phyloP scores from a whole-genome alignment of 495 filamentous ascomycete species.

The Penicillium simplicissimum region DNA sequence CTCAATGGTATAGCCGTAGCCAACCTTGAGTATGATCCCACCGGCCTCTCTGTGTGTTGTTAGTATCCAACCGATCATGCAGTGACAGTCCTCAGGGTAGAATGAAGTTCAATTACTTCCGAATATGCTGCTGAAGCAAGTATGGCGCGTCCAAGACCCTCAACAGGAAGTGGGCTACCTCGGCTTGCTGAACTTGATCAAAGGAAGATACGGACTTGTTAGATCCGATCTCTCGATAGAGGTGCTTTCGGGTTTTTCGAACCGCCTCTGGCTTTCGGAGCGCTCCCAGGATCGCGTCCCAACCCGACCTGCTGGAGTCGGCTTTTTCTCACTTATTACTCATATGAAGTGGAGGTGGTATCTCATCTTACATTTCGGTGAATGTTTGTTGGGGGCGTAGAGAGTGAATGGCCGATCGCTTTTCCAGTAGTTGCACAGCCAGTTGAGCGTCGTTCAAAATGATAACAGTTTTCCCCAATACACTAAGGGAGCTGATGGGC shows the following conservation, averaged over 20 bases:
- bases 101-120: slow-evolving; percentile 26
- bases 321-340: background rate
- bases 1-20: slow-evolving; percentile 52
- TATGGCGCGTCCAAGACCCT: slow-evolving; percentile 39
- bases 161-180: slow-evolving; percentile 43
- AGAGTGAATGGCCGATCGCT: slow-evolving; percentile 46
- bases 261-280: slow-evolving; percentile 31
- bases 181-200: slow-evolving; percentile 34
- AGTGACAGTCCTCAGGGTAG: background rate
- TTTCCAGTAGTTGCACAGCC: slow-evolving; percentile 49
- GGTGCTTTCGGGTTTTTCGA: slow-evolving; percentile 36
- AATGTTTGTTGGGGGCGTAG: slow-evolving; percentile 42
- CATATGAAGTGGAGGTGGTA: background rate
- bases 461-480: slow-evolving; percentile 49
- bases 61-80: background rate
- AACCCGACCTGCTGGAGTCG: slow-evolving; percentile 19
- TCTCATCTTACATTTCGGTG: slow-evolving; percentile 40
- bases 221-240: slow-evolving; percentile 36
- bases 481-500: slow-evolving; percentile 54
- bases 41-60: slow-evolving; percentile 33
- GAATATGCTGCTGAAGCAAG: slow-evolving; percentile 34
- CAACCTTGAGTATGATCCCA: slow-evolving; percentile 46
- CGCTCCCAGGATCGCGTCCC: slow-evolving; percentile 28
- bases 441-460: slow-evolving; percentile 47
- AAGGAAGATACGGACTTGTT: slow-evolving; percentile 31